Conservation (phyloP, 2,329 filamentous ascomycete genomes). For the Colletotrichum chrysophilum region DNA sequence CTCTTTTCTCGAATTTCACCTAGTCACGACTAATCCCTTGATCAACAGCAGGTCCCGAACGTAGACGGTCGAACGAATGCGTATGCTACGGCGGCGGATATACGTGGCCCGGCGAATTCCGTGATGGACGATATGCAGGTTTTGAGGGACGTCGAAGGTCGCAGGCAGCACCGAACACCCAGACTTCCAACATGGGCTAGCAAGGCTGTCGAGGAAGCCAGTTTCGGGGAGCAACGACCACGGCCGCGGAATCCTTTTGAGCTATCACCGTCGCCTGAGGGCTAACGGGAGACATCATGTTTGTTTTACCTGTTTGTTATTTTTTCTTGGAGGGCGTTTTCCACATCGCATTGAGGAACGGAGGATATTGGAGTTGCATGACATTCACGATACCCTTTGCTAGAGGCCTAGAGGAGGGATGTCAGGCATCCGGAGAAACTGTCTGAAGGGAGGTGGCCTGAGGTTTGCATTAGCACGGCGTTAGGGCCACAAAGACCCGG, state of each 20-base stretch:
- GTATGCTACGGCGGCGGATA: not conserved
- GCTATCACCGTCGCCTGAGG: not conserved
- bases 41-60: not conserved
- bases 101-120: not conserved
- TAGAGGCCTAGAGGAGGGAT: not conserved
- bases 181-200: conserved; percentile 37
- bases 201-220: conserved; percentile 25
- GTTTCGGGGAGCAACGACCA: not conserved
- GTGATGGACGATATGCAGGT: conserved; percentile 26
- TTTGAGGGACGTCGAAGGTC: conserved; percentile 36
- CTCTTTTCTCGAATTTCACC: not conserved
- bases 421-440: not conserved
- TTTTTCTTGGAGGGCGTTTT: not conserved
- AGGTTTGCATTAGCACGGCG: not conserved
- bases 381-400: conserved; percentile 15
- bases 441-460: not conserved
- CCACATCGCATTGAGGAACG: not conserved
- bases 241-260: not conserved
- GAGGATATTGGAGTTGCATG: not conserved
- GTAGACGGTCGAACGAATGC: not conserved
- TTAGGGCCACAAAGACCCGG: not conserved
- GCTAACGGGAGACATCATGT: not conserved
- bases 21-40: not conserved
- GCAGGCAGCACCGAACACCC: conserved; percentile 2
- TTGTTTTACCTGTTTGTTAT: not conserved